A percentile compares a stretch with the other conserved stretches of the same genome.
phyloP scores from a whole-genome alignment of 2,329 filamentous ascomycete species.

The Xenoacremonium recifei region DNA sequence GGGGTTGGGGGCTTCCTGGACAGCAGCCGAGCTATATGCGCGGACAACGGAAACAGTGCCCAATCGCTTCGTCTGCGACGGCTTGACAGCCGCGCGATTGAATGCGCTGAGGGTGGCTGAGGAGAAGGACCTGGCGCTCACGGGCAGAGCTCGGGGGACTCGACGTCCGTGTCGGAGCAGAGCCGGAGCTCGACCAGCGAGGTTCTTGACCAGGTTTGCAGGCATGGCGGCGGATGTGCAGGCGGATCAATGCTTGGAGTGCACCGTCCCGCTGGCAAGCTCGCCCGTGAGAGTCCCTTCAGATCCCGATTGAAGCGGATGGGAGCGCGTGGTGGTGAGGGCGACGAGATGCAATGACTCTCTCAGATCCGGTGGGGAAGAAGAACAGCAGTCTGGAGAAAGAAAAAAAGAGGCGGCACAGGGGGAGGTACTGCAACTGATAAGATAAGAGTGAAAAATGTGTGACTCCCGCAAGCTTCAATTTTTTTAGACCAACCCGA shows the following conservation, averaged over 20 bases:
- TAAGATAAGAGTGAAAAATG: constrained; percentile 31
- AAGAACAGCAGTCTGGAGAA: constrained; percentile 9
- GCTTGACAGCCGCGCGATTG: constrained; percentile 26
- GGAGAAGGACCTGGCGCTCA: constrained; percentile 45
- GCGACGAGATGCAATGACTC: constrained; percentile 24
- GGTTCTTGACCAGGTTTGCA: constrained; percentile 37
- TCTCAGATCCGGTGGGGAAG: constrained; percentile 14
- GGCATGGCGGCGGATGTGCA: constrained; percentile 35
- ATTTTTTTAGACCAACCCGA: no score
- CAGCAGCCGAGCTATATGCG: constrained; percentile 40
- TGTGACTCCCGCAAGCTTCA: no score
- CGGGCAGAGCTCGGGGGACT: constrained; percentile 42
- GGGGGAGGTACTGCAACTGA: constrained; percentile 14
- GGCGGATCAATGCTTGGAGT: constrained; percentile 33
- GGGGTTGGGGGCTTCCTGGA: constrained; percentile 73
- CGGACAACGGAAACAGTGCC: constrained; percentile 47
- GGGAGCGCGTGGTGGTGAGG: constrained; percentile 14
- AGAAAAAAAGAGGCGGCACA: constrained; percentile 25
- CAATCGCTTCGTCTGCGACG: constrained; percentile 41
- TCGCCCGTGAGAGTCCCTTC: constrained; percentile 28
- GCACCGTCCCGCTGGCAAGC: constrained; percentile 36
- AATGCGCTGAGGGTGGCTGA: constrained; percentile 31
- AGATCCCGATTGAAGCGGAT: constrained; percentile 32
- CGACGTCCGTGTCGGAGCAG: constrained; percentile 55
- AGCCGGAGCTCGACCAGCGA: constrained; percentile 58